Evolutionary conservation across 768 basidiomycete genomes (phyloP), one percentile per base, ranked within the genome.

Genomic region (Hericium erinaceus): DNA sequence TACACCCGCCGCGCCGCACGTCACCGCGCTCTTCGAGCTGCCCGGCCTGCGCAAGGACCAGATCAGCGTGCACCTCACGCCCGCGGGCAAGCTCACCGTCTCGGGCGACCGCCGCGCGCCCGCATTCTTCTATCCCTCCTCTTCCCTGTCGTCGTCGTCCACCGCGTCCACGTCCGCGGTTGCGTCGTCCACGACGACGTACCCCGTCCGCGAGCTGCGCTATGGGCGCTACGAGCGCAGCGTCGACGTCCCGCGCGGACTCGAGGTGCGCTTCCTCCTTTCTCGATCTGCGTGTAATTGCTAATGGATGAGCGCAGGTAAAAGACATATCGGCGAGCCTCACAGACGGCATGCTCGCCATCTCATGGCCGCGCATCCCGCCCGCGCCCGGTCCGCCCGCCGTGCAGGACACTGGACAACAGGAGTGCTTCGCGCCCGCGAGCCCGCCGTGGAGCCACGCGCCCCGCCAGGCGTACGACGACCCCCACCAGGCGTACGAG

Each of bases 1-100:
- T 63, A 70, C 75, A 53, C 60, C 70, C 15, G 70, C 73, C 1
- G 63, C 64, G n/a, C 75, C 76, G 60, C 57, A 62, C 18, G 74
- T 81, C 26, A 79, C 76, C 2, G 80, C 79, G 10, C 74, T 75
- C 6, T 80, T 84, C 57, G 83, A 83, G 62, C 67, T 81, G 1
- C 81, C 82, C 4, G 80, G 82, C 9, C 64, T 82, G 54, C 77
- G 72, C 55, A 77, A 79, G 55, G 74, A 78, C 46, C 71, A 74
- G 52, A 72, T 82, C 46, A 62, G 68, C 38, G 76, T 82, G 52
- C 74, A 81, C 53, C 65, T 81, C 49, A 63, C 62, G 18, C 73
- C 74, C 41, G 73, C 79, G 58, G 72, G 74, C 57, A 73, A 70
- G 40, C 68, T 84, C 52, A 77, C 70, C 2, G 69, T 84, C 39